Conservation (phyloP, 2,329 filamentous ascomycete species). For the Hypomyces rosellus region DNA sequence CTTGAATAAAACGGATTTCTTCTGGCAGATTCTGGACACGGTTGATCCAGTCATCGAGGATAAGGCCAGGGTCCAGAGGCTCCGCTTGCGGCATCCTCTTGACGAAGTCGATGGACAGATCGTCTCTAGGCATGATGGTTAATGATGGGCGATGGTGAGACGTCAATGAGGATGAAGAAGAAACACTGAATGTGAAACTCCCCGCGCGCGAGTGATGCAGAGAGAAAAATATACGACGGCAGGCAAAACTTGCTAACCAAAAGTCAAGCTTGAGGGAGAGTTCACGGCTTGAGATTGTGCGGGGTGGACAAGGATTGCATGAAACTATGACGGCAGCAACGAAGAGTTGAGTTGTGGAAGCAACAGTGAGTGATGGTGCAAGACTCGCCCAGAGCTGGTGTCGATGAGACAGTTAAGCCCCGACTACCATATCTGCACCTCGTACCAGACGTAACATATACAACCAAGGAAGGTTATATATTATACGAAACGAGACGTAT, state of each 20-base stretch:
- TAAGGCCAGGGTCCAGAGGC: conserved; percentile 57
- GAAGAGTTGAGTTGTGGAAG: conserved; percentile 3
- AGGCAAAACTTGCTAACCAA: no score
- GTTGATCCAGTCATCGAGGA: conserved; percentile 74
- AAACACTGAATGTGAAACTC: conserved; percentile 10
- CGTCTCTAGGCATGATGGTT: conserved; percentile 68
- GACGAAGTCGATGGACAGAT: conserved; percentile 64
- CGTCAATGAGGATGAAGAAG: conserved; percentile 18
- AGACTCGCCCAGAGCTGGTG: conserved; percentile 5
- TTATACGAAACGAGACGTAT: conserved; percentile 2
- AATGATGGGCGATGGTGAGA: conserved; percentile 32
- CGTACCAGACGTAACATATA: neutral
- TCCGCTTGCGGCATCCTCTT: conserved; percentile 59
- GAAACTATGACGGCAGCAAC: conserved; percentile 1
- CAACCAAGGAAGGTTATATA: neutral
- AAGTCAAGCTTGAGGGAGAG: neutral
- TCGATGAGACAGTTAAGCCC: neutral
- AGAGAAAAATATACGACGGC: no score
- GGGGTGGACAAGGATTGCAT: neutral
- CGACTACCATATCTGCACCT: conserved; percentile 1
- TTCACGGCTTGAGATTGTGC: conserved; percentile 1
- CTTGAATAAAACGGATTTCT: conserved; percentile 76
- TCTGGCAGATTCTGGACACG: conserved; percentile 72
- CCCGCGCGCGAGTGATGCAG: no score
- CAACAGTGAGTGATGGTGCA: neutral